Conservation (phyloP, 2,329 filamentous ascomycete genomes). For the Annulohypoxylon truncatum region DNA sequence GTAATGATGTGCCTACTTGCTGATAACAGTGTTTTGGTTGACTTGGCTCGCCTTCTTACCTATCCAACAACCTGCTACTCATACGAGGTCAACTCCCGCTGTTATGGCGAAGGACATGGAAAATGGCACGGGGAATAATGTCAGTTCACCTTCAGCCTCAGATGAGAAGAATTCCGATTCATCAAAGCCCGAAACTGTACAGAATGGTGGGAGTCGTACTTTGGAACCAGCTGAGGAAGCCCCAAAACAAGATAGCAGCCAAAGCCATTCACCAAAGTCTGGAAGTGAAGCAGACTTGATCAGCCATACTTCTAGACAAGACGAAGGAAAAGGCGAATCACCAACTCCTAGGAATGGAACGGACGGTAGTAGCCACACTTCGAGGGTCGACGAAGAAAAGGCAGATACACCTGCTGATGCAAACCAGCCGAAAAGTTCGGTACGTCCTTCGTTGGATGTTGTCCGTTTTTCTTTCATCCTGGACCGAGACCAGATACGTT, state of each 20-base stretch:
- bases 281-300: constrained; percentile 9
- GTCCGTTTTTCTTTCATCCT: constrained; percentile 32
- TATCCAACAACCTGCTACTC: constrained; percentile 8
- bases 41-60: constrained; percentile 33
- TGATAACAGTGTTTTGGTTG: constrained; percentile 25
- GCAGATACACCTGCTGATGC: not conserved
- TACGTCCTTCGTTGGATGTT: constrained; percentile 27
- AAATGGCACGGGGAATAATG: constrained; percentile 1
- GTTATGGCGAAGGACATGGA: constrained; percentile 22
- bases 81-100: constrained; percentile 21
- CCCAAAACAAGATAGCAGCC: not conserved
- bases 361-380: constrained; percentile 18
- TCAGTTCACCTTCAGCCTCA: not conserved
- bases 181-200: not conserved
- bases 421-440: not conserved
- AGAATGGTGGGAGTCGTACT: not conserved
- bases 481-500: constrained; percentile 34
- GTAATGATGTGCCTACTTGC: constrained; percentile 27
- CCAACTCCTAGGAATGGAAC: constrained; percentile 4
- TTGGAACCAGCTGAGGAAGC: not conserved
- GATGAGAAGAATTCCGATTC: constrained; percentile 9
- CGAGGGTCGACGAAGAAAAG: constrained; percentile 28
- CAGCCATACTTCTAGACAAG: constrained; percentile 3
- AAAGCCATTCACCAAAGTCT: not conserved
- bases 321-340: constrained; percentile 1